phyloP scores from a whole-genome alignment of 2,329 filamentous ascomycete species.

The Neurospora crassa region DNA sequence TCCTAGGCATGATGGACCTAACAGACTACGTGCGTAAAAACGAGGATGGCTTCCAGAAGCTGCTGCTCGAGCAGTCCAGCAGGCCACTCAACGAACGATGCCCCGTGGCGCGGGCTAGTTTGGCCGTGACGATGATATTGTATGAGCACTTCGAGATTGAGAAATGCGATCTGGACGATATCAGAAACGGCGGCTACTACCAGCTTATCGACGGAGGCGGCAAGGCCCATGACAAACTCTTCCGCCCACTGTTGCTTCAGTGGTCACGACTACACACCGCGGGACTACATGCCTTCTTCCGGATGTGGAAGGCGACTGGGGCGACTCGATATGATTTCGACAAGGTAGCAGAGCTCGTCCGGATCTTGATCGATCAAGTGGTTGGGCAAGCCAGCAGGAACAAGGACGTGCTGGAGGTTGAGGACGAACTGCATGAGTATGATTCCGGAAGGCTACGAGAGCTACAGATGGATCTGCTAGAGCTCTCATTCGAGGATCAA shows the following conservation, averaged over 20 bases:
- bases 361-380: slow-evolving; percentile 83
- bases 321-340: slow-evolving; percentile 82
- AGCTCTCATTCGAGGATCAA: slow-evolving; percentile 84
- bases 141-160: slow-evolving; percentile 97
- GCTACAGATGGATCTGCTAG: slow-evolving; percentile 86
- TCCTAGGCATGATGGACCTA: slow-evolving; percentile 94
- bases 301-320: slow-evolving; percentile 84
- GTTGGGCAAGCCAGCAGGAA: slow-evolving; percentile 73
- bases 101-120: slow-evolving; percentile 76
- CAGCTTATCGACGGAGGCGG: slow-evolving; percentile 58
- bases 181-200: slow-evolving; percentile 48
- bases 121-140: slow-evolving; percentile 77
- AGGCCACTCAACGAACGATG: slow-evolving; percentile 64
- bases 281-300: slow-evolving; percentile 76
- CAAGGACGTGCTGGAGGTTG: slow-evolving; percentile 76
- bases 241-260: slow-evolving; percentile 78
- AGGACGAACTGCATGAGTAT: slow-evolving; percentile 79
- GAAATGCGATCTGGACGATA: slow-evolving; percentile 68
- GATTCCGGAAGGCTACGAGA: slow-evolving; percentile 70
- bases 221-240: slow-evolving; percentile 75
- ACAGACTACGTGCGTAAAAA: slow-evolving; percentile 88
- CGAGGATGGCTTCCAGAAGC: slow-evolving; percentile 86
- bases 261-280: slow-evolving; percentile 88
- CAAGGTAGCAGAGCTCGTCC: slow-evolving; percentile 83
- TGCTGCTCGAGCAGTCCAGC: slow-evolving; percentile 79